Percentiles rank a stretch among this genome's conserved stretches.
These are phyloP conservation scores for Helicostylum pulchrum DNA, from an alignment of 192 early-diverging fungal genomes.

Conservation along the genomic window DNA sequence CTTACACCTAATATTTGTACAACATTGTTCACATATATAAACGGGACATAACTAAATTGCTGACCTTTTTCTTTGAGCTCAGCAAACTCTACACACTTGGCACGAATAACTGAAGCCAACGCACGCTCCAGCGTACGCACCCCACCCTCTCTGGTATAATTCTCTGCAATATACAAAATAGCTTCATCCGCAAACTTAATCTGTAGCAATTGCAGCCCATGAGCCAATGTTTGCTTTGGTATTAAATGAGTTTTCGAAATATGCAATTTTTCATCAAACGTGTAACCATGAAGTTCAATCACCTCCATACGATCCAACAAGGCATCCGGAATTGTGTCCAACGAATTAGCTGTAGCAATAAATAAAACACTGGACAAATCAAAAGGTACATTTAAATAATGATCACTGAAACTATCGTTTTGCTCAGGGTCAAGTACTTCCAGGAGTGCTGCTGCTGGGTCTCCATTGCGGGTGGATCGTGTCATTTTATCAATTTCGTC, in stretches of 20 bases:
- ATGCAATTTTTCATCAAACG: slow-evolving; percentile 76
- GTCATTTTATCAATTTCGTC: slow-evolving; percentile 87
- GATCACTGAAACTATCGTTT: slow-evolving; percentile 77
- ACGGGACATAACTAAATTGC: slow-evolving; percentile 38
- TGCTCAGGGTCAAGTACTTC: slow-evolving; percentile 88
- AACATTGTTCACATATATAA: slow-evolving; percentile 47
- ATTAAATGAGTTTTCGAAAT: slow-evolving; percentile 73
- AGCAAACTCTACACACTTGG: slow-evolving; percentile 55
- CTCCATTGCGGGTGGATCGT: slow-evolving; percentile 60
- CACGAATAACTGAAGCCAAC: slow-evolving; percentile 66
- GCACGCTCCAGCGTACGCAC: slow-evolving; percentile 74
- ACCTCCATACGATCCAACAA: slow-evolving; percentile 85
- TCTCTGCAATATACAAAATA: slow-evolving; percentile 57
- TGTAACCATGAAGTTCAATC: slow-evolving; percentile 75
- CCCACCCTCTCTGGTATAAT: slow-evolving; percentile 79
- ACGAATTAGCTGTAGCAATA: slow-evolving; percentile 80
- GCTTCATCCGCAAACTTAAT: slow-evolving; percentile 56
- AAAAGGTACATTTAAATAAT: slow-evolving; percentile 72
- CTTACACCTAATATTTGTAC: slow-evolving; percentile 64
- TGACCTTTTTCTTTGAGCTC: slow-evolving; percentile 42
- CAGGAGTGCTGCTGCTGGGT: slow-evolving; percentile 78
- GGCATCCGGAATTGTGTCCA: slow-evolving; percentile 73
- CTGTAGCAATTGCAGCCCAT: slow-evolving; percentile 53
- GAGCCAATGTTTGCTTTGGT: slow-evolving; percentile 67
- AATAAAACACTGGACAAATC: slow-evolving; percentile 70